Percentiles rank a stretch among this genome's conserved stretches.
These are phyloP conservation scores for Aechmea fasciata DNA, from an alignment of 176 grass and related monocot species.

Conservation along the genomic window DNA sequence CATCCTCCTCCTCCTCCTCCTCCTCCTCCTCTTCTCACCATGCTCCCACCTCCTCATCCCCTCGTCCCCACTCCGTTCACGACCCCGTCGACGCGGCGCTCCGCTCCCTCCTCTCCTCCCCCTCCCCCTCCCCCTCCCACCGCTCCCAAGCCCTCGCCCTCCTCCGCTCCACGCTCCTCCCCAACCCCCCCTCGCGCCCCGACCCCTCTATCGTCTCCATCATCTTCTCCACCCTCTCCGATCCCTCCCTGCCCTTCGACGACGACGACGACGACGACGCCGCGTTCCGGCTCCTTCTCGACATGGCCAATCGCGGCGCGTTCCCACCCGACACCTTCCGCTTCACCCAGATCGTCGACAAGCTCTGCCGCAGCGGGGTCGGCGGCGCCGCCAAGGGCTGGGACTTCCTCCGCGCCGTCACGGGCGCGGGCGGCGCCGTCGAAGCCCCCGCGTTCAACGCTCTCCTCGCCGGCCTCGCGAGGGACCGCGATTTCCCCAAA, in stretches of 20 bases:
- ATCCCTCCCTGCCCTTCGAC: constrained; percentile 5
- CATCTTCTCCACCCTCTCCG: constrained; percentile 30
- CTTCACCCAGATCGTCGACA: constrained; percentile 27
- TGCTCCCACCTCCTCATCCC: background rate
- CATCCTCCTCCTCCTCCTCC: background rate
- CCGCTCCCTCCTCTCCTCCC: constrained; percentile 24
- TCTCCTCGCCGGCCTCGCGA: constrained; percentile 34
- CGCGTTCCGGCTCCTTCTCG: constrained; percentile 23
- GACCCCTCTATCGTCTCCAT: constrained; percentile 12
- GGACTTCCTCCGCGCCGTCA: constrained; percentile 43
- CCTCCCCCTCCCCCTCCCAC: constrained; percentile 8
- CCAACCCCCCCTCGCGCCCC: constrained; percentile 18
- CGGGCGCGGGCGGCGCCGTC: constrained; percentile 29
- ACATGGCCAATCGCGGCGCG: constrained; percentile 26
- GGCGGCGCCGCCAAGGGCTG: constrained; percentile 20
- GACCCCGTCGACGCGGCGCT: constrained; percentile 8
- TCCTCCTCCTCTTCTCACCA: background rate
- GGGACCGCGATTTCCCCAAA: constrained; percentile 21
- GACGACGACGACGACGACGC: constrained; percentile 1
- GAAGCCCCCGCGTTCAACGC: constrained; percentile 34
- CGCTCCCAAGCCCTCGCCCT: constrained; percentile 20
- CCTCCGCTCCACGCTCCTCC: constrained; percentile 13
- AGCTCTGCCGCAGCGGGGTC: constrained; percentile 23
- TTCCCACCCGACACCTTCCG: constrained; percentile 27
- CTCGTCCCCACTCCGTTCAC: background rate